Base-by-base conservation (phyloP, 2,329 filamentous ascomycete species). In the Aspergillus nomiae region DNA sequence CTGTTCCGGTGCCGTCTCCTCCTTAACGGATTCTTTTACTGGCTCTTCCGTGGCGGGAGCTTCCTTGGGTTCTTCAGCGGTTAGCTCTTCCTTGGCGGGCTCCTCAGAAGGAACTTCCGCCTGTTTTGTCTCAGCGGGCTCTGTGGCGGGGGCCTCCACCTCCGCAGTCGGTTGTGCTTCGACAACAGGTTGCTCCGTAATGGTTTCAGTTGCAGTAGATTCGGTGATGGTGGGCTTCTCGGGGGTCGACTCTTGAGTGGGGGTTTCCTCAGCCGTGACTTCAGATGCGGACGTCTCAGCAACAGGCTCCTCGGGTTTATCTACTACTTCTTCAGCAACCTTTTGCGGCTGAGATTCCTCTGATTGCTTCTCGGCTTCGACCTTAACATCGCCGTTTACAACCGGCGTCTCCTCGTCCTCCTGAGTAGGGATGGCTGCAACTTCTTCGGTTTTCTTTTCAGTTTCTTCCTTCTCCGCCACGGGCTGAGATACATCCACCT, bases 321-420 rank as follows among this genome's bases (percentile, higher is more conserved):
- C n/a, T 32, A 56, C 19, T 1, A 43, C 24, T 36, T 65, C 54
- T 36, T 58, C 59, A 9, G 24, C 14, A 36, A 41, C 58, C 32
- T 59, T 60, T 50, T 65, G 56, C 19, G 56, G 46, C 36, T 61
- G 53, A 4, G 65, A 34, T 24, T 63, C 59, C 24, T 66, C 50
- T 5, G 45, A 36, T 28, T 62, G 56, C 28, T 60, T 56, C 34
- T 56, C 24, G 7, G 21, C 16, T 26, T 63, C 58, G 11, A 53
- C 21, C 38, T 58, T 60, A 26, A 58, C 63, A 6, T 56, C 45
- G 16, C 28, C 48, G 11, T 60, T 56, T 24, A 53, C 57, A 19
- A 43, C 34, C 28, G 19, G 43, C 36, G 19, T 48, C 19, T 63
- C 62, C 26, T 28, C 21, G 1, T 24, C 26, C 50, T 58, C 55